Evolutionary conservation across 2,329 filamentous ascomycete genomes (phyloP).

Genomic region (Colletotrichum noveboracense): DNA sequence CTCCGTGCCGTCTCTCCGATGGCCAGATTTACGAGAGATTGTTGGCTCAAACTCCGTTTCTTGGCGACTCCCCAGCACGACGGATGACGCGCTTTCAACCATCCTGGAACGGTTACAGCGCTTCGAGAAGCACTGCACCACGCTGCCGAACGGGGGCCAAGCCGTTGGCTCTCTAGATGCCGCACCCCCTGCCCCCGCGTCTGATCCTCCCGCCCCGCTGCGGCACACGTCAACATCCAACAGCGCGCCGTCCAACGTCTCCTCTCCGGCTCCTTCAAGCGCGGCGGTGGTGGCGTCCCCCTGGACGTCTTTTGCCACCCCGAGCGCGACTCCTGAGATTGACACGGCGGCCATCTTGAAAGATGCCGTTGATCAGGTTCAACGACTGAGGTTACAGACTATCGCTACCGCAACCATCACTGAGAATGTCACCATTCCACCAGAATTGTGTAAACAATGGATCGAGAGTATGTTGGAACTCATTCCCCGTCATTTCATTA

Average conservation of each 20-base stretch:
- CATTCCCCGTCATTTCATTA: accelerated
- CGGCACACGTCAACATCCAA: conserved; percentile 2
- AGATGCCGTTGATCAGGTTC: conserved; percentile 32
- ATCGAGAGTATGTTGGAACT: conserved; percentile 25
- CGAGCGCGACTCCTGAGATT: not conserved
- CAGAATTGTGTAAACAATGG: conserved; percentile 32
- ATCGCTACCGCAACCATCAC: conserved; percentile 27
- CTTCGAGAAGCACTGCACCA: conserved; percentile 28
- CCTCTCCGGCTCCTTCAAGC: conserved; percentile 11
- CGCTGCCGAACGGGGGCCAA: not conserved
- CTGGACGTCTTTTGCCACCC: not conserved
- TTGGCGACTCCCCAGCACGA: not conserved
- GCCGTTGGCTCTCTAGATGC: not conserved
- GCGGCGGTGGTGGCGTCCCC: not conserved
- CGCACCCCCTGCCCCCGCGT: not conserved
- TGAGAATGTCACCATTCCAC: conserved; percentile 27
- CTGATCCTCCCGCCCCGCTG: not conserved
- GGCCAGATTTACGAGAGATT: not conserved
- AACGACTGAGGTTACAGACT: conserved; percentile 27
- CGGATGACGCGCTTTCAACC: conserved; percentile 24
- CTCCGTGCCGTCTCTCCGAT: not conserved
- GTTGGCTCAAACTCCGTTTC: not conserved
- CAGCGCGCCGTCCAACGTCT: conserved; percentile 14
- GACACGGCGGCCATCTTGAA: conserved; percentile 29
- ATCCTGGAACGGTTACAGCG: conserved; percentile 35